Percentiles rank a stretch among this genome's conserved stretches.
phyloP scores from a whole-genome alignment of 1,284 basidiomycete genomes.

The Ganoderma sinense region DNA sequence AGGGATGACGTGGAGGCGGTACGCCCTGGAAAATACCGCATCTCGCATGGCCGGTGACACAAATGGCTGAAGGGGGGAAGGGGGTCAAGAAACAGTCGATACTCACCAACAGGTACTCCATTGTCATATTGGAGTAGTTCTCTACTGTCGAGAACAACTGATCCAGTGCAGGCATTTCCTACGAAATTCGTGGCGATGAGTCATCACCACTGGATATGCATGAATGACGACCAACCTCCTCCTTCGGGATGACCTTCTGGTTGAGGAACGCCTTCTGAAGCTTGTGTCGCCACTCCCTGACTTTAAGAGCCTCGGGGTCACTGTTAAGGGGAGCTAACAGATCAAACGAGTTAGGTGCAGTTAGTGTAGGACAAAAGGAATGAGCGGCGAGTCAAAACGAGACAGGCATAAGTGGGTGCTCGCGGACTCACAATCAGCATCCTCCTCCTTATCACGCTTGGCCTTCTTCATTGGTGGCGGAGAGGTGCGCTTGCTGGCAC shows the following conservation, averaged over 20 bases:
- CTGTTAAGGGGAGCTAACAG: constrained; percentile 27
- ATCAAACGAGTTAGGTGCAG: not conserved
- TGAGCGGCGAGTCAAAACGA: not conserved
- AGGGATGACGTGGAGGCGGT: constrained; percentile 25
- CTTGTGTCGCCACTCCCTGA: constrained; percentile 90
- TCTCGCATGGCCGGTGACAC: constrained; percentile 33
- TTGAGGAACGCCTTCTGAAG: constrained; percentile 90
- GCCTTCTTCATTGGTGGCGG: constrained; percentile 73
- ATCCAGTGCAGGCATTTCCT: constrained; percentile 86
- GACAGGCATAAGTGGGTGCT: not conserved
- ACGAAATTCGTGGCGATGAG: not conserved
- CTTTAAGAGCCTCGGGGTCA: constrained; percentile 79
- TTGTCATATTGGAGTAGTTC: constrained; percentile 82
- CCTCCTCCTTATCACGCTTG: constrained; percentile 70
- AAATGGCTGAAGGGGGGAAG: constrained; percentile 5
- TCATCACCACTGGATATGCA: not conserved
- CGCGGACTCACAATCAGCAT: constrained; percentile 56
- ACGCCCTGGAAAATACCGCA: constrained; percentile 32
- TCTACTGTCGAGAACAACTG: constrained; percentile 87
- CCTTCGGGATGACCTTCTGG: constrained; percentile 61
- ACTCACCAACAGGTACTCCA: constrained; percentile 82
- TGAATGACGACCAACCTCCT: constrained; percentile 51
- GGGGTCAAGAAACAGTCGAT: constrained; percentile 5
- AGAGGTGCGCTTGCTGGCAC: constrained; percentile 61
- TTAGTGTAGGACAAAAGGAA: not conserved